phyloP scores from a whole-genome alignment of 2,329 filamentous ascomycete species.

The Cucurbitaria berberidis region DNA sequence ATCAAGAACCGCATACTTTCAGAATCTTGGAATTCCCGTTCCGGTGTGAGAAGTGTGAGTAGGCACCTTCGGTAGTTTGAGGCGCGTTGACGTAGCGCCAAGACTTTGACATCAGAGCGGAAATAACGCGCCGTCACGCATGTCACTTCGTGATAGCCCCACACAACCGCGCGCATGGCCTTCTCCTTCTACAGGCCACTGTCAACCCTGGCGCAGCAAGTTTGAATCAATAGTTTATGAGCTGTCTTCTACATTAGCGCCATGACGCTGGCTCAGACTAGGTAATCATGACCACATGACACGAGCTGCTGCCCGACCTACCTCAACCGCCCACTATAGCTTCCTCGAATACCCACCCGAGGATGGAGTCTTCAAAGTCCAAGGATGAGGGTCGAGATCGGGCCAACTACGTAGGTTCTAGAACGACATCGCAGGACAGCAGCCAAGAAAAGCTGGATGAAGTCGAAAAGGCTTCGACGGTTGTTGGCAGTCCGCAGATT shows the following conservation, averaged over 20 bases:
- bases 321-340: not conserved
- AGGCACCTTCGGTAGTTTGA: too few relatives aligned
- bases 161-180: not conserved
- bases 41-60: not conserved
- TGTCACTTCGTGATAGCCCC: not conserved
- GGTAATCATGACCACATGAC: not conserved
- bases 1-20: not conserved
- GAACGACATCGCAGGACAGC: constrained; percentile 35
- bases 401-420: constrained; percentile 31
- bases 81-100: not conserved
- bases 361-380: constrained; percentile 29
- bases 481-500: constrained; percentile 31
- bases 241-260: not conserved
- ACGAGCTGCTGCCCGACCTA: too few relatives aligned
- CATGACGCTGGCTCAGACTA: not conserved
- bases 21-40: too few relatives aligned
- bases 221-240: not conserved
- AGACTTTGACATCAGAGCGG: not conserved
- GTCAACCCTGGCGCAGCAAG: not conserved
- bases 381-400: constrained; percentile 31
- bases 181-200: not conserved
- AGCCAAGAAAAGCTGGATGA: constrained; percentile 34
- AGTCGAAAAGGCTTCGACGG: constrained; percentile 34
- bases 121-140: not conserved
- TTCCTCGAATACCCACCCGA: not conserved